A percentile compares a stretch with the other conserved stretches of the same genome.
Conservation (phyloP, 768 basidiomycete genomes). For the Trametes punicea region DNA sequence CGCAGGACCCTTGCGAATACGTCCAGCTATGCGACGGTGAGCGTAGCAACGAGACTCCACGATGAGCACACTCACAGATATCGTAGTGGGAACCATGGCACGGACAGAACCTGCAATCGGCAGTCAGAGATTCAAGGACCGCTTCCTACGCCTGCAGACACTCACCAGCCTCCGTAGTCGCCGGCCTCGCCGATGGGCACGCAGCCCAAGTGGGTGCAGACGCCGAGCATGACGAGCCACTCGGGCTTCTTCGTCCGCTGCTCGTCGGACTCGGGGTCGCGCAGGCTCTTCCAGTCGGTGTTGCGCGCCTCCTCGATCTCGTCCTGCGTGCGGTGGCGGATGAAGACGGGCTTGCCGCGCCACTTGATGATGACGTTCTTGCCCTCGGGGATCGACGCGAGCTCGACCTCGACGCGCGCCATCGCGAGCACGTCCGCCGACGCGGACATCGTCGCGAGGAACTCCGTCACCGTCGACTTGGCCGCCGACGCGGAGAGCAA, state of each 20-base stretch:
- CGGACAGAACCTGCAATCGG: constrained; percentile 88
- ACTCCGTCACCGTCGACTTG: constrained; percentile 91
- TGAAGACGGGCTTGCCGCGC: constrained; percentile 99
- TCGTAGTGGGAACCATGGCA: constrained; percentile 99
- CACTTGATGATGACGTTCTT: constrained; percentile 98
- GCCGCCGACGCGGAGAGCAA: constrained; percentile 92
- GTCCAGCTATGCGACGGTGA: constrained; percentile 60
- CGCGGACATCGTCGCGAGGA: constrained; percentile 93
- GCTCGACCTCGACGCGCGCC: constrained; percentile 96
- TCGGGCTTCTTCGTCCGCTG: constrained; percentile 90
- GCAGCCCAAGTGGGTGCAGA: constrained; percentile 98
- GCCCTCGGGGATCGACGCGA: constrained; percentile 88
- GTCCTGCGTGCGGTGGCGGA: constrained; percentile 86
- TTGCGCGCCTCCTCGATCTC: constrained; percentile 93
- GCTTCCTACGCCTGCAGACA: constrained; percentile 9
- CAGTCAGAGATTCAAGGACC: background rate
- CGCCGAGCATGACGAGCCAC: constrained; percentile 91
- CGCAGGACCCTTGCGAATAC: constrained; percentile 94
- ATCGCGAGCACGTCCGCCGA: constrained; percentile 97
- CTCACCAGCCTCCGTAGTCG: constrained; percentile 95
- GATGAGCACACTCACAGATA: constrained; percentile 63
- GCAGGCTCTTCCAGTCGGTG: constrained; percentile 79
- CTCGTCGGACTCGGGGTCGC: constrained; percentile 92
- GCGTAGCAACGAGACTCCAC: constrained; percentile 1
- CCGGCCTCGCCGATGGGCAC: constrained; percentile 97